Conservation (phyloP, 73 alveolate species). For the Loxodes magnus region DNA sequence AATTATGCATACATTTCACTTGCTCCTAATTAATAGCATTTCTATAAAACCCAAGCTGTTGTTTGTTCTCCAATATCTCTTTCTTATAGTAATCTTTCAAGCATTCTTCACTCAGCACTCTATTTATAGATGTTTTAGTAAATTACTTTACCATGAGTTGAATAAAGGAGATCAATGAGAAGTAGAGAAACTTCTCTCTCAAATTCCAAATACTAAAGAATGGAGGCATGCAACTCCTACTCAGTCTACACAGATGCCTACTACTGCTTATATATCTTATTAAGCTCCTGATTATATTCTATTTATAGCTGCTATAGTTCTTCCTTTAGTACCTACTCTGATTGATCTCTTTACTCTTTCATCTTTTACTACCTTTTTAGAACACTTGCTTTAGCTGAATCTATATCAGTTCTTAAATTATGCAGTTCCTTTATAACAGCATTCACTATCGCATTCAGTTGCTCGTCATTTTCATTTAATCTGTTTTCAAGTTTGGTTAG, state of each 20-base stretch:
- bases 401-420: conserved; percentile 39
- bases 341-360: conserved; percentile 13
- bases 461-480: conserved; percentile 47
- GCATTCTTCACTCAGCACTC: conserved; percentile 25
- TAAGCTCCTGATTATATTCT: conserved; percentile 17
- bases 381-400: conserved; percentile 33
- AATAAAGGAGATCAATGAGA: conserved; percentile 35
- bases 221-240: conserved; percentile 7
- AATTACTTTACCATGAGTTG: conserved; percentile 36
- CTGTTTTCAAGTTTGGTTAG: conserved; percentile 36
- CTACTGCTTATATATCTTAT: conserved; percentile 16
- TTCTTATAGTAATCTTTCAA: conserved; percentile 1
- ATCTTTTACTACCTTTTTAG: conserved; percentile 24
- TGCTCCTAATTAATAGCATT: conserved; percentile 1
- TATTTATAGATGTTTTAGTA: conserved; percentile 22
- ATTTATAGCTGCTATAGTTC: conserved; percentile 10
- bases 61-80: background rate
- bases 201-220: conserved; percentile 27
- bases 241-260: background rate
- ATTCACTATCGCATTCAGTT: conserved; percentile 22
- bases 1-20: background rate
- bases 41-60: background rate
- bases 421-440: conserved; percentile 41
- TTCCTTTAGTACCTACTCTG: conserved; percentile 34
- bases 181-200: conserved; percentile 28